Percentiles rank a stretch among this genome's conserved stretches.
Evolutionary conservation across 2,329 filamentous ascomycete genomes (phyloP).

Genomic region (Phialocephala subalpina): DNA sequence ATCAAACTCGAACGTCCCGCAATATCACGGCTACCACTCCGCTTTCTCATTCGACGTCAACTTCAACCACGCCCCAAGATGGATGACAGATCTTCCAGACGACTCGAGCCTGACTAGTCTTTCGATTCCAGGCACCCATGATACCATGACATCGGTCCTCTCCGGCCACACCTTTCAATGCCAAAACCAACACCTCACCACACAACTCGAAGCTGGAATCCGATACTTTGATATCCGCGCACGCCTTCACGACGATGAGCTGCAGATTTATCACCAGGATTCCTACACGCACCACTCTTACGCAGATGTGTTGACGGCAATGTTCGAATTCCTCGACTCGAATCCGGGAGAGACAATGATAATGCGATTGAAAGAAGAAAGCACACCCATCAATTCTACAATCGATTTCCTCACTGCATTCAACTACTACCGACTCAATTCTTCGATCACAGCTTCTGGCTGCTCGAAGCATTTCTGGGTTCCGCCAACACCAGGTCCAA

Average conservation of each 20-base stretch:
- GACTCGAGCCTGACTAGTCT: slow-evolving; percentile 51
- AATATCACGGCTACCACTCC: slow-evolving; percentile 46
- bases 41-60: slow-evolving; percentile 54
- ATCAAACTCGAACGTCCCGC: background rate
- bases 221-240: slow-evolving; percentile 59
- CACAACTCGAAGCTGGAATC: slow-evolving; percentile 56
- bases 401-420: slow-evolving; percentile 54
- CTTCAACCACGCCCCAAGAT: slow-evolving; percentile 45
- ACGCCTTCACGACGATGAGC: slow-evolving; percentile 50
- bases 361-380: slow-evolving; percentile 60
- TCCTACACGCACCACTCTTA: slow-evolving; percentile 55
- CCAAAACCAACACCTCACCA: slow-evolving; percentile 55
- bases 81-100: slow-evolving; percentile 56
- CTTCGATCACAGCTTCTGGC: slow-evolving; percentile 47
- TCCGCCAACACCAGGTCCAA: slow-evolving; percentile 39
- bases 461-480: slow-evolving; percentile 48
- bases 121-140: slow-evolving; percentile 61
- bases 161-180: slow-evolving; percentile 48
- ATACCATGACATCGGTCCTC: slow-evolving; percentile 58
- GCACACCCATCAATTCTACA: slow-evolving; percentile 43
- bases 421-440: slow-evolving; percentile 48
- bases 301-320: slow-evolving; percentile 51
- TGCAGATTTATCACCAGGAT: slow-evolving; percentile 57
- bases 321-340: slow-evolving; percentile 54
- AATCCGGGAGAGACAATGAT: slow-evolving; percentile 56